These are phyloP conservation scores for Rhodotorula sp. DNA, from an alignment of 1,284 basidiomycete species.

Conservation along the genomic window DNA sequence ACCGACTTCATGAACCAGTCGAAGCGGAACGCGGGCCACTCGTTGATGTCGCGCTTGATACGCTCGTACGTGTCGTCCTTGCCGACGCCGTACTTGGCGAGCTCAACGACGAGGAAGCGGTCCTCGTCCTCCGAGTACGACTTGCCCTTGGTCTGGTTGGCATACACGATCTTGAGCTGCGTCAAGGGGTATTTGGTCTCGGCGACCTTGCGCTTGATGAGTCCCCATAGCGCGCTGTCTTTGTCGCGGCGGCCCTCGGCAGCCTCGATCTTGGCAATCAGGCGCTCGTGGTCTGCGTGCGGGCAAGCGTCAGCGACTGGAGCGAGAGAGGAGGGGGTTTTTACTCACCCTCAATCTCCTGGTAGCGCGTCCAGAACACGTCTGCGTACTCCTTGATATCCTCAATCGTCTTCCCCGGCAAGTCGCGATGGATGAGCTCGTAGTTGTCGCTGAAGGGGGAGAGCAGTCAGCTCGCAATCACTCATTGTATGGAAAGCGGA, in stretches of 20 bases:
- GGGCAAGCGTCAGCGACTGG: background rate
- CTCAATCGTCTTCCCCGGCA: conserved; percentile 69
- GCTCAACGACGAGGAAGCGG: conserved; percentile 84
- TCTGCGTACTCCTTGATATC: conserved; percentile 78
- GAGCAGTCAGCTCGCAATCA: background rate
- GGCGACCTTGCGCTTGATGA: conserved; percentile 74
- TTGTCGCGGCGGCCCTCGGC: conserved; percentile 60
- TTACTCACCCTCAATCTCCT: conserved; percentile 71
- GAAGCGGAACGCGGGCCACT: conserved; percentile 92
- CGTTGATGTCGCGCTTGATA: conserved; percentile 93
- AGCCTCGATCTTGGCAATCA: conserved; percentile 76
- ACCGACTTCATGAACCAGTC: conserved; percentile 95
- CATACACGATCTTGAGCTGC: conserved; percentile 89
- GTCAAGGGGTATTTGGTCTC: conserved; percentile 86
- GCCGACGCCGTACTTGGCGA: conserved; percentile 89
- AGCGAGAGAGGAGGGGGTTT: background rate
- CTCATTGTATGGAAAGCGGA: background rate
- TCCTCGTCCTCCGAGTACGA: conserved; percentile 97
- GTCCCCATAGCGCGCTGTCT: conserved; percentile 36
- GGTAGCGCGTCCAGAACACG: conserved; percentile 88
- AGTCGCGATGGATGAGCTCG: conserved; percentile 74
- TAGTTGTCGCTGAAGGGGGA: conserved; percentile 61
- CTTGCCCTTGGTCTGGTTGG: conserved; percentile 85
- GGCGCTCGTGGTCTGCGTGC: conserved; percentile 67
- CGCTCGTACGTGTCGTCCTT: conserved; percentile 90